Evolutionary conservation across 208 protist species (phyloP), one percentile per base, ranked within the genome.

Genomic region (Crithidia thermophila): DNA sequence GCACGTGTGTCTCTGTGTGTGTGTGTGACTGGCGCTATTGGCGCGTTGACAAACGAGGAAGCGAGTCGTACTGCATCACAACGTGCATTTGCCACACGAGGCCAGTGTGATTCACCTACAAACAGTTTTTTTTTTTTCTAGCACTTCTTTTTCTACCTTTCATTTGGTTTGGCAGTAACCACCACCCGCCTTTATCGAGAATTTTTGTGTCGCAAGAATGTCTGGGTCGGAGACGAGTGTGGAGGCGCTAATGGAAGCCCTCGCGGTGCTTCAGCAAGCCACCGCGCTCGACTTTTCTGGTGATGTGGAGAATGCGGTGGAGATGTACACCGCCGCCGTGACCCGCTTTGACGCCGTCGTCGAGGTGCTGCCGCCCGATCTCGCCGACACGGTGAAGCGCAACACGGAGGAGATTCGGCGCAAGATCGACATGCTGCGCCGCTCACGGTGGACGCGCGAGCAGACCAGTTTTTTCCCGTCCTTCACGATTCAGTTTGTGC

Each of bases 241-340:
- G 13, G 84, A 91, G 61, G 72, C 64, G 11, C 77, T 95, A 47
- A 77, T 79, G 27, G 82, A 93, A 65, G 69, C 80, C n/a, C 75
- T 95, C 34, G 71, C 78, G 2, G 62, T 91, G 18, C 79, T 93
- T 40, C 86, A 91, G 76, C 87, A 95, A 53, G 90, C 75, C 18
- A 89, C 66, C 39, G 77, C 87, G 10, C 74, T 86, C 13, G 85
- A 95, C 36, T 72, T 85, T 37, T 68, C 81, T 18, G 82, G 79
- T 34, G 70, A 90, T 11, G 65, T 65, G 13, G 75, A 85, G n/a
- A 69, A 77, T 11, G 86, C 90, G 9, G 62, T 90, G 57, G 77
- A 87, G 49, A 72, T 93, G 79, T 95, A 95, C 62, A 79, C 58
- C 43, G 64, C 79, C 13, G 86, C 81, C 25, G 69, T 72, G 20